phyloP scores from a whole-genome alignment of 768 basidiomycete genomes.

The Auricularia sp. region DNA sequence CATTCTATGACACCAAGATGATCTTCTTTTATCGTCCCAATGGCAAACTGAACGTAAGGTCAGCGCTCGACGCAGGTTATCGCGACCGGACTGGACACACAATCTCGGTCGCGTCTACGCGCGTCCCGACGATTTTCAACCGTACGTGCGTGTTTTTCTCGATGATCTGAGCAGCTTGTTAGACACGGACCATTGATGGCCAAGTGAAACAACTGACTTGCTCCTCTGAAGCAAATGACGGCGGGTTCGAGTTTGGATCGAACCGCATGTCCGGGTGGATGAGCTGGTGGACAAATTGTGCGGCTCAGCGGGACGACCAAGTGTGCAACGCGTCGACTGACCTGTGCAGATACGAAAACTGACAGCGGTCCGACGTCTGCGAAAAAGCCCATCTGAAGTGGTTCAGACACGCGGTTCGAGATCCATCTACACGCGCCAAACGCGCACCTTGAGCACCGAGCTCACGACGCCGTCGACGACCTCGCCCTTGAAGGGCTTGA shows the following conservation, averaged over 20 bases:
- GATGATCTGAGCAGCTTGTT: conserved; percentile 52
- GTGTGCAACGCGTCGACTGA: conserved; percentile 26
- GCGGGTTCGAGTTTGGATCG: conserved; percentile 95
- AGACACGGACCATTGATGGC: conserved; percentile 4
- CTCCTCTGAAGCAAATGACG: conserved; percentile 86
- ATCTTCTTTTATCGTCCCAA: conserved; percentile 97
- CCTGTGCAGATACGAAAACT: conserved; percentile 94
- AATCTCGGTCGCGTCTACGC: conserved; percentile 96
- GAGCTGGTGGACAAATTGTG: conserved; percentile 39
- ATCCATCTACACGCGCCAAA: neutral
- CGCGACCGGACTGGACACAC: conserved; percentile 36
- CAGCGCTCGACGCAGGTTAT: neutral
- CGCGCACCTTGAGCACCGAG: conserved; percentile 84
- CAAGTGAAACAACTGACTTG: conserved; percentile 40
- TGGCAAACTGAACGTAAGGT: conserved; percentile 62
- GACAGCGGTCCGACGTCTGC: conserved; percentile 90
- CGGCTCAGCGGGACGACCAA: neutral
- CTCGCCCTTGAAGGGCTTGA: conserved; percentile 99
- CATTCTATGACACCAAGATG: conserved; percentile 88
- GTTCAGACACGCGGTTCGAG: neutral
- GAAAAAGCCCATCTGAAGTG: conserved; percentile 89
- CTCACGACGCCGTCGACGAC: conserved; percentile 95
- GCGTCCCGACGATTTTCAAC: conserved; percentile 95
- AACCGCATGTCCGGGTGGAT: conserved; percentile 92
- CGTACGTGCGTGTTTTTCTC: conserved; percentile 89